These are phyloP conservation scores for Cutaneotrichosporon sp. DNA, from an alignment of 1,284 basidiomycete genomes.

Conservation along the genomic window DNA sequence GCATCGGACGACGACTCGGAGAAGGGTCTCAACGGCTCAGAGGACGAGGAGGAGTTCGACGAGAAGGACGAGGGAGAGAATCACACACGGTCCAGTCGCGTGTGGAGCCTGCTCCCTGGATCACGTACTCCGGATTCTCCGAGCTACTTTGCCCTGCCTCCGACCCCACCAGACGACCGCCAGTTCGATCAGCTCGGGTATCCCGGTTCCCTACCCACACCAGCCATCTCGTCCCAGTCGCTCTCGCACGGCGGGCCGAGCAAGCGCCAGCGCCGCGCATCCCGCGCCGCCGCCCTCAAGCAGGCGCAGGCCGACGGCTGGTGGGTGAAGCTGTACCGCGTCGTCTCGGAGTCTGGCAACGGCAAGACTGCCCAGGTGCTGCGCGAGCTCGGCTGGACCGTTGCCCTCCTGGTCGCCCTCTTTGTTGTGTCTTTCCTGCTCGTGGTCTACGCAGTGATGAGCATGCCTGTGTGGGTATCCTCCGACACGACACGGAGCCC, in stretches of 20 bases:
- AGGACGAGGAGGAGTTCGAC: slow-evolving; percentile 32
- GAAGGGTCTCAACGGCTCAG: slow-evolving; percentile 44
- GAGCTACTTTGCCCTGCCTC: slow-evolving; percentile 43
- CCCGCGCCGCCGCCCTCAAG: slow-evolving; percentile 17
- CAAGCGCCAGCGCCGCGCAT: slow-evolving; percentile 11
- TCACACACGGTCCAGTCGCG: slow-evolving; percentile 15
- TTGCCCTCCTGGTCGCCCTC: slow-evolving; percentile 41
- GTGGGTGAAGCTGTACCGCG: slow-evolving; percentile 28
- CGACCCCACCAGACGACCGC: slow-evolving; percentile 37
- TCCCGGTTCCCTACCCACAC: slow-evolving; percentile 46
- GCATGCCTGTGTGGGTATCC: slow-evolving; percentile 52
- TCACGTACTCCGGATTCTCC: slow-evolving; percentile 9
- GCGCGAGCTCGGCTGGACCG: slow-evolving; percentile 51
- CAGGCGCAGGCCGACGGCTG: slow-evolving; percentile 20
- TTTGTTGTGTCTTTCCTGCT: slow-evolving; percentile 48
- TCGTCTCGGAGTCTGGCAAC: slow-evolving; percentile 23
- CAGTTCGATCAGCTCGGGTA: slow-evolving; percentile 14
- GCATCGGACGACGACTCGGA: slow-evolving; percentile 45
- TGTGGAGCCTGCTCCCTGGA: slow-evolving; percentile 36
- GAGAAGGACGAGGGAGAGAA: slow-evolving; percentile 19
- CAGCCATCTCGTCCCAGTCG: slow-evolving; percentile 47
- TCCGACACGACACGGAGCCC: too few species aligned
- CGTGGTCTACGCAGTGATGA: slow-evolving; percentile 44
- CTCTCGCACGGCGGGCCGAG: slow-evolving; percentile 33
- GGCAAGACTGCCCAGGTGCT: slow-evolving; percentile 50